phyloP scores from a whole-genome alignment of 2,329 filamentous ascomycete genomes.

The Fusarium pseudocircinatum region DNA sequence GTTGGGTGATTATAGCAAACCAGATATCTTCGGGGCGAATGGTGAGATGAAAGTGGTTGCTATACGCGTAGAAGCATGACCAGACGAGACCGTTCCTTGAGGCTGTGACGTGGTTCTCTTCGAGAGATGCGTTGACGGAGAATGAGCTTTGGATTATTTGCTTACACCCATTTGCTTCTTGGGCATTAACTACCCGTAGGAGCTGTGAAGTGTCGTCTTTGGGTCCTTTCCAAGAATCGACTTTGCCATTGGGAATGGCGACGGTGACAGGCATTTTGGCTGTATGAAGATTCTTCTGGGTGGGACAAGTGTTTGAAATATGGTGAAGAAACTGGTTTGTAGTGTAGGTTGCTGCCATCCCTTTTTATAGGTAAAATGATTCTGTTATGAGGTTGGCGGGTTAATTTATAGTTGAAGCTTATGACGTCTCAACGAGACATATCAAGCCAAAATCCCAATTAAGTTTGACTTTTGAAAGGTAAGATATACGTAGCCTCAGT shows the following conservation, averaged over 20 bases:
- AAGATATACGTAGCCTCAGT: no score
- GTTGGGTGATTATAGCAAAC: neutral
- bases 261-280: neutral
- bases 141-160: neutral
- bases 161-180: neutral
- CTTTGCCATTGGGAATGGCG: neutral
- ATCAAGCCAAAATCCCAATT: no score
- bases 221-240: neutral
- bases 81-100: neutral
- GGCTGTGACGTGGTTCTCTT: neutral
- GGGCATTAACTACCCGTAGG: neutral
- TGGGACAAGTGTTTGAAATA: no score
- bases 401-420: no score
- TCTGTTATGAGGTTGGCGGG: rapidly evolving
- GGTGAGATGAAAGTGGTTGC: neutral
- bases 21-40: neutral
- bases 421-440: no score
- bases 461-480: no score
- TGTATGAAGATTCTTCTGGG: no score
- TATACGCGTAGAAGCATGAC: neutral
- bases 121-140: rapidly evolving
- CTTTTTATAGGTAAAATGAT: neutral
- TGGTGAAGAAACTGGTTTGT: rapidly evolving
- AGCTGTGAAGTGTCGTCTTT: neutral
- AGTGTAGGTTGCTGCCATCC: rapidly evolving